A percentile compares a stretch with the other conserved stretches of the same genome.
These are phyloP conservation scores for Penicillium soppii DNA, from an alignment of 495 filamentous ascomycete species.

Conservation along the genomic window DNA sequence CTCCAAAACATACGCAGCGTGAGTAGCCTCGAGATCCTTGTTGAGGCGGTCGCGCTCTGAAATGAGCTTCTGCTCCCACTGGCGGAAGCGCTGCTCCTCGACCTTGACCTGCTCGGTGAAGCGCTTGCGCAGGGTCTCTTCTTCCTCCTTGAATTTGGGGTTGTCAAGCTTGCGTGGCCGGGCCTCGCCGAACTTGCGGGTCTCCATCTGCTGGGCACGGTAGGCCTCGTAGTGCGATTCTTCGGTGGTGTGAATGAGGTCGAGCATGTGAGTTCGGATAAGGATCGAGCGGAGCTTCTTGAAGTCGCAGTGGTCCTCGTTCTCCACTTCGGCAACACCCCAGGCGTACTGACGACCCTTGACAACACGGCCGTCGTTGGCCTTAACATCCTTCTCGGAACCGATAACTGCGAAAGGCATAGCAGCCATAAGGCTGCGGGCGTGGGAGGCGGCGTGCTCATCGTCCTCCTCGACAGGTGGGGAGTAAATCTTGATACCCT, in stretches of 20 bases:
- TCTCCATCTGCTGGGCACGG: conserved; percentile 99
- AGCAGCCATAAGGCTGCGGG: conserved; percentile 87
- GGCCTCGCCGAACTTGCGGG: conserved; percentile 97
- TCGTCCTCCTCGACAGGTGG: conserved; percentile 97
- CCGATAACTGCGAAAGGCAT: conserved; percentile 99
- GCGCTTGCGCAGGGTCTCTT: conserved; percentile 94
- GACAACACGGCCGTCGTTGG: conserved; percentile 87
- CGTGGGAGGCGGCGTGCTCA: conserved; percentile 90
- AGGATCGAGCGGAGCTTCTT: conserved; percentile 99
- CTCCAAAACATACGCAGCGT: conserved; percentile 68
- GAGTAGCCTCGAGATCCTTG: conserved; percentile 97
- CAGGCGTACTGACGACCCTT: conserved; percentile 99
- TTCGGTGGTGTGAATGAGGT: conserved; percentile 98
- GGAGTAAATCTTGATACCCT: conserved; percentile 99
- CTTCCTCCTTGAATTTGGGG: conserved; percentile 99
- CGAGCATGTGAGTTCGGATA: conserved; percentile 99
- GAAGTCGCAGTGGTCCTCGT: conserved; percentile 99
- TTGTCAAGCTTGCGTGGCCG: conserved; percentile 97
- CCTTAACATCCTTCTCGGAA: conserved; percentile 98
- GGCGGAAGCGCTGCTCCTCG: conserved; percentile 96
- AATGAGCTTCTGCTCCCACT: conserved; percentile 99
- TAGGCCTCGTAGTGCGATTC: conserved; percentile 99
- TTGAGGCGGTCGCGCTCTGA: conserved; percentile 96
- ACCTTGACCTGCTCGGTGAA: conserved; percentile 99
- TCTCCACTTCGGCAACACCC: conserved; percentile 99